A percentile compares a stretch with the other conserved stretches of the same genome.
Conservation (phyloP, 2,329 filamentous ascomycete genomes). For the Aspergillus sp. region DNA sequence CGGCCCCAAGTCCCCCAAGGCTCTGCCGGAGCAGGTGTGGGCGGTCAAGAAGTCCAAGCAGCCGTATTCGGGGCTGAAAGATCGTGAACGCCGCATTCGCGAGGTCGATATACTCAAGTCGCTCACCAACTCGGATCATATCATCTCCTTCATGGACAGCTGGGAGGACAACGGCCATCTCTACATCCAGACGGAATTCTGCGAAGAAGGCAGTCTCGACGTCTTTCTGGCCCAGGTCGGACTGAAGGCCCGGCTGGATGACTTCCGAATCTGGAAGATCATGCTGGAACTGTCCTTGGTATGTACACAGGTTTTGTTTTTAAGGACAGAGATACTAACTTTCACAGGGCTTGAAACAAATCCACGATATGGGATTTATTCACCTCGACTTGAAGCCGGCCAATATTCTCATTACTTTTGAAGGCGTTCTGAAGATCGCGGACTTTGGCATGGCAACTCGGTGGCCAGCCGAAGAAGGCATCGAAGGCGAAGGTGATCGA, state of each 20-base stretch:
- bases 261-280: conserved; percentile 99
- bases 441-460: conserved; percentile 71
- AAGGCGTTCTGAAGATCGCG: conserved; percentile 64
- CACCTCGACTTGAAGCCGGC: conserved; percentile 66
- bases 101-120: conserved; percentile 78
- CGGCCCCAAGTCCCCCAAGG: conserved; percentile 52
- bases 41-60: conserved; percentile 92
- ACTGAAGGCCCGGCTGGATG: conserved; percentile 80
- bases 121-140: conserved; percentile 77
- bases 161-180: conserved; percentile 85
- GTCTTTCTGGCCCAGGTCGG: conserved; percentile 81
- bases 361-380: conserved; percentile 82
- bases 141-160: conserved; percentile 76
- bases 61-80: conserved; percentile 71
- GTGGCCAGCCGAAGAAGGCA: conserved; percentile 71
- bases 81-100: conserved; percentile 77
- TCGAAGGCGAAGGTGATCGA: conserved; percentile 90
- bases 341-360: conserved; percentile 75
- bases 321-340: conserved; percentile 7
- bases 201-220: conserved; percentile 88
- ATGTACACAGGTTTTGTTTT: conserved; percentile 41
- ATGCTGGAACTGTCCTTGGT: conserved; percentile 80
- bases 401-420: conserved; percentile 64
- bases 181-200: conserved; percentile 97
- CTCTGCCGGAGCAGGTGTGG: conserved; percentile 63